A percentile compares a stretch with the other conserved stretches of the same genome.
phyloP scores from a whole-genome alignment of 2,329 filamentous ascomycete genomes.

The Chrysoporthe puriensis region DNA sequence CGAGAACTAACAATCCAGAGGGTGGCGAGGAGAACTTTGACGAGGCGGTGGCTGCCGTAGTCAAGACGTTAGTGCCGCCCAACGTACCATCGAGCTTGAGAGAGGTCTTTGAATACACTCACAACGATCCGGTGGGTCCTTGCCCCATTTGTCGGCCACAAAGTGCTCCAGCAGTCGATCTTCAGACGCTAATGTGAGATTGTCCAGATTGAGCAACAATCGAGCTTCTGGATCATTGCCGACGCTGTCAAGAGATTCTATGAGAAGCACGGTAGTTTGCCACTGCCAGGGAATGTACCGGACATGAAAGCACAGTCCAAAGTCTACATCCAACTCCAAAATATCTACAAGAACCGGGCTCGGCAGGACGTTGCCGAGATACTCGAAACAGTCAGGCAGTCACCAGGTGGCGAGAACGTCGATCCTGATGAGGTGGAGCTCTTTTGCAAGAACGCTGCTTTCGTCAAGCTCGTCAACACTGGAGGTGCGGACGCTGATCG shows the following conservation, averaged over 20 bases:
- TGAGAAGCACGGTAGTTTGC: slow-evolving; percentile 71
- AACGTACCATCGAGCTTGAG: slow-evolving; percentile 70
- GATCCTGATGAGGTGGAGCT: slow-evolving; percentile 77
- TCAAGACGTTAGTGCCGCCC: slow-evolving; percentile 79
- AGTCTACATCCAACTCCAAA: slow-evolving; percentile 89
- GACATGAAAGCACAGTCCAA: slow-evolving; percentile 97
- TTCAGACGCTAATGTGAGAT: slow-evolving; percentile 28
- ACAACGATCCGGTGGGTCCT: slow-evolving; percentile 55
- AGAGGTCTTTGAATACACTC: slow-evolving; percentile 75
- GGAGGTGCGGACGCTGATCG: slow-evolving; percentile 47
- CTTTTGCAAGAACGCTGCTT: slow-evolving; percentile 94
- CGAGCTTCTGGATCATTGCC: slow-evolving; percentile 87
- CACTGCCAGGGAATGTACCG: slow-evolving; percentile 83
- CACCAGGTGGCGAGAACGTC: slow-evolving; percentile 56
- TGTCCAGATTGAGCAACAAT: slow-evolving; percentile 46
- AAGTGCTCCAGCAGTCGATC: not conserved
- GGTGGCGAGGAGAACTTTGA: slow-evolving; percentile 97
- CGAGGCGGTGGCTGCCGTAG: slow-evolving; percentile 83
- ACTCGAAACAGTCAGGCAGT: slow-evolving; percentile 61
- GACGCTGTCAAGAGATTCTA: slow-evolving; percentile 80
- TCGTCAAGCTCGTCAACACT: slow-evolving; percentile 82
- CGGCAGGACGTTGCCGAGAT: slow-evolving; percentile 78
- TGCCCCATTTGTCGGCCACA: slow-evolving; percentile 28
- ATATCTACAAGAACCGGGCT: slow-evolving; percentile 89
- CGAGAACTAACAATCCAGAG: slow-evolving; percentile 74